Conservation (phyloP, 1,284 basidiomycete species). For the Ustilago curta region DNA sequence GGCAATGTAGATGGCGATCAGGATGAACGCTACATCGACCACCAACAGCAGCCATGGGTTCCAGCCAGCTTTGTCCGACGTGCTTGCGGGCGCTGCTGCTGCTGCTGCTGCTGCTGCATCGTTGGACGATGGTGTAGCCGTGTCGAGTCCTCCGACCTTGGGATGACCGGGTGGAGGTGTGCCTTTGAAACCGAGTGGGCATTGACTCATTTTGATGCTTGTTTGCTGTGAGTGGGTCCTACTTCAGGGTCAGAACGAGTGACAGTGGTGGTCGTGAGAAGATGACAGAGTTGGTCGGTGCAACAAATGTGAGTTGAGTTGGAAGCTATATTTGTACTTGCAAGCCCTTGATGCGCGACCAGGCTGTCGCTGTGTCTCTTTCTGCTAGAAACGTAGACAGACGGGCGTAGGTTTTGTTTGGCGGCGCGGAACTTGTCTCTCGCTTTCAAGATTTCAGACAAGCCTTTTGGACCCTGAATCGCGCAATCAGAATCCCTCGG, state of each 20-base stretch:
- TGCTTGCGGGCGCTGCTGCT: too few species aligned
- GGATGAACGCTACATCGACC: slow-evolving; percentile 33
- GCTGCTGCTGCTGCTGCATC: not conserved
- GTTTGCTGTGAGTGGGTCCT: not conserved
- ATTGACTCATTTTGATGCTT: slow-evolving; percentile 29
- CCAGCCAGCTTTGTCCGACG: slow-evolving; percentile 20
- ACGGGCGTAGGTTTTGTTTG: not conserved
- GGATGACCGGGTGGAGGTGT: slow-evolving; percentile 53
- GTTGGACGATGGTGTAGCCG: slow-evolving; percentile 2
- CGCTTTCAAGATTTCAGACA: not conserved
- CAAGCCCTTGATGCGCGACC: not conserved
- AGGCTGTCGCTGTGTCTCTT: not conserved
- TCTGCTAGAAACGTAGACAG: not conserved
- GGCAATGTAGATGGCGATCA: slow-evolving; percentile 37
- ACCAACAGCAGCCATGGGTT: slow-evolving; percentile 43
- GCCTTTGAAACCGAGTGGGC: slow-evolving; percentile 54
- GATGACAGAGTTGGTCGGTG: too few species aligned
- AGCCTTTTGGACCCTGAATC: slow-evolving; percentile 11
- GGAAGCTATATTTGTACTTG: not conserved
- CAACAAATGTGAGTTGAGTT: too few species aligned
- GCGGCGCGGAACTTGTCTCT: not conserved
- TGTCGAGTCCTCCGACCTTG: slow-evolving; percentile 29
- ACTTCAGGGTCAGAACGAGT: not conserved
- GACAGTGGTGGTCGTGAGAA: not conserved
- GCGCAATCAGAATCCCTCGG: not conserved